phyloP scores from a whole-genome alignment of 768 basidiomycete genomes.

The Lentinus brumalis region DNA sequence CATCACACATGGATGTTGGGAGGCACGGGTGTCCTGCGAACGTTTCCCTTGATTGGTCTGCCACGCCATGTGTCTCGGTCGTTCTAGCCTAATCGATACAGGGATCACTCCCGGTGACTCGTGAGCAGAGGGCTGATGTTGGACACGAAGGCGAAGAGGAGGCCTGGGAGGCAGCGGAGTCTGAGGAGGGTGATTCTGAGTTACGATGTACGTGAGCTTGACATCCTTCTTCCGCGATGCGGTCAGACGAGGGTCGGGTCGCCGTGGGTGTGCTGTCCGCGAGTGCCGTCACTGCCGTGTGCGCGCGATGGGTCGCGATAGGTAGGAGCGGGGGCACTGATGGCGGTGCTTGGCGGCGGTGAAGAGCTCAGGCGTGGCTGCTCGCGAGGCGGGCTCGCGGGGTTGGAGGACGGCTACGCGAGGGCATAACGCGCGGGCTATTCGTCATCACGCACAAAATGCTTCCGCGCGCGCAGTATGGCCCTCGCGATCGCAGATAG shows the following conservation, averaged over 20 bases:
- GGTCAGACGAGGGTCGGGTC: background rate
- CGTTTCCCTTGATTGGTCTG: slow-evolving; percentile 1
- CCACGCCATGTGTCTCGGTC: slow-evolving; percentile 8
- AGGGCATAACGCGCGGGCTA: slow-evolving; percentile 5
- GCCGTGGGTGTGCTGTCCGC: background rate
- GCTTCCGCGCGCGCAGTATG: slow-evolving; percentile 14
- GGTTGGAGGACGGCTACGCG: background rate
- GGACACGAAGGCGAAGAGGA: background rate
- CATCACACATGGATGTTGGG: slow-evolving; percentile 9
- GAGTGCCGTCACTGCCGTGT: background rate
- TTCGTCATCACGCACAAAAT: slow-evolving; percentile 13
- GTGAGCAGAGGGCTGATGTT: too few relatives aligned
- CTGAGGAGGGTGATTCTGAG: slow-evolving; percentile 1
- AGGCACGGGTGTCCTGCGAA: slow-evolving; percentile 15
- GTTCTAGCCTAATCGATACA: slow-evolving; percentile 6
- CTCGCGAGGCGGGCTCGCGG: background rate
- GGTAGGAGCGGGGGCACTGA: background rate
- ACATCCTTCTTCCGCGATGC: slow-evolving; percentile 18
- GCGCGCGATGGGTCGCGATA: background rate
- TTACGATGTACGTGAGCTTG: slow-evolving; percentile 1
- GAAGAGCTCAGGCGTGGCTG: too few relatives aligned
- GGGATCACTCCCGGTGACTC: background rate
- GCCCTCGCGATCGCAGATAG: background rate
- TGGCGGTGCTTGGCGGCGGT: background rate
- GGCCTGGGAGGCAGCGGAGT: slow-evolving; percentile 4